A percentile compares a stretch with the other conserved stretches of the same genome.
Evolutionary conservation across 2,329 filamentous ascomycete genomes (phyloP).

Genomic region (Escovopsis sp.): DNA sequence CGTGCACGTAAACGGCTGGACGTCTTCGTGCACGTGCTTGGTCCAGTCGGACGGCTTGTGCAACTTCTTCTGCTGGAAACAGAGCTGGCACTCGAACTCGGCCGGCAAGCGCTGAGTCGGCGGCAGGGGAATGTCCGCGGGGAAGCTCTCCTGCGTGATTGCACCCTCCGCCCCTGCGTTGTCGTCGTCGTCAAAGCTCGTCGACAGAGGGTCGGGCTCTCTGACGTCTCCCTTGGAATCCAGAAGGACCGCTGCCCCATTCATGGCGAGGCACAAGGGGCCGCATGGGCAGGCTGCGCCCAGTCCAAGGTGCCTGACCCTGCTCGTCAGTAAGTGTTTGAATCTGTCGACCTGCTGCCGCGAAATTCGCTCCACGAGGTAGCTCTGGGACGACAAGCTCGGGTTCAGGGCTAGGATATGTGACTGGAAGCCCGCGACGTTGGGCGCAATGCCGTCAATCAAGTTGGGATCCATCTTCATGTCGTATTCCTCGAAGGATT

Average conservation of each 20-base stretch:
- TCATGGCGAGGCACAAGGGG: constrained; percentile 48
- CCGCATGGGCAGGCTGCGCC: constrained; percentile 48
- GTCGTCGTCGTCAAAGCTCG: constrained; percentile 49
- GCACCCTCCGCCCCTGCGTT: constrained; percentile 47
- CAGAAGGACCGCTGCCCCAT: constrained; percentile 49
- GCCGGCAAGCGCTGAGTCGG: constrained; percentile 65
- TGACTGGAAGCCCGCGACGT: constrained; percentile 58
- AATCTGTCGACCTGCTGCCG: constrained; percentile 69
- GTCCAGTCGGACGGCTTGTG: constrained; percentile 93
- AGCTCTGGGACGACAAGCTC: constrained; percentile 39
- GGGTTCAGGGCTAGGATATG: constrained; percentile 65
- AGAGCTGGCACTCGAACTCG: constrained; percentile 79
- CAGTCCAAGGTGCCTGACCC: constrained; percentile 52
- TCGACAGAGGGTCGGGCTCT: constrained; percentile 40
- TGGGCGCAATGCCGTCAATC: constrained; percentile 56
- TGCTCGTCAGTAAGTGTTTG: constrained; percentile 57
- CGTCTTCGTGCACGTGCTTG: constrained; percentile 87
- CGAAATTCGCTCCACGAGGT: constrained; percentile 67
- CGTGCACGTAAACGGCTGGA: constrained; percentile 86
- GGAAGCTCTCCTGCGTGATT: constrained; percentile 61
- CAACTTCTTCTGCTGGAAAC: constrained; percentile 73
- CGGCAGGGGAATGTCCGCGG: constrained; percentile 66
- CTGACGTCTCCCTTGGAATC: constrained; percentile 45
- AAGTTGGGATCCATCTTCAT: constrained; percentile 48
- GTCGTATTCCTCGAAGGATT: constrained; percentile 40